Evolutionary conservation across 768 basidiomycete species (phyloP), one percentile per base, ranked within the genome.

Genomic region (Calocybe cyanea): DNA sequence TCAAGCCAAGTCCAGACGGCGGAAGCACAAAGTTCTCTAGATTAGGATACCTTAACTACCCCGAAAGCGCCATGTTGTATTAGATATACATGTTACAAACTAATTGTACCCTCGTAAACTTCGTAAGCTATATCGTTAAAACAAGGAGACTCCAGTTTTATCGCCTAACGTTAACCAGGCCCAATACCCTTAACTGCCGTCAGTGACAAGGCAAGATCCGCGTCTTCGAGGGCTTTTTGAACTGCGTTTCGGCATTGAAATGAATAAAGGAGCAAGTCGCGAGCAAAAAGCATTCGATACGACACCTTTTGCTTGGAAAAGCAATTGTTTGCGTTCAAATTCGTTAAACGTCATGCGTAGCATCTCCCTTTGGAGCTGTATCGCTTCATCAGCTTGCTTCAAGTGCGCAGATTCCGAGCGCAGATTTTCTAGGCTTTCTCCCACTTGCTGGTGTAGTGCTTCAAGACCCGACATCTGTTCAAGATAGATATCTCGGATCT

Each of bases 391-490:
- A 40, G 73, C 64, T 17, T 65, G 66, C 34, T 67, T 62, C 8
- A 77, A 59, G 45, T 72, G 68, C 43, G 70, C 69, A 24, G 70
- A 68, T 57, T 77, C 75, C 13, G 63, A 60, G 25, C 67, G 70
- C 21, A 77, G 59, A 25, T 69, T 62, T 18, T 69, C 66, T 30
- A 77, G 50, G 21, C 69, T 68, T 56, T 72, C 64, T 41, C 63
- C 61, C 34, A 86, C 79, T 43, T 79, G 77, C 23, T 70, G 62
- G 40, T 82, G 81, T 19, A 86, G 65, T 23, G 58, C 67, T 48
- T 76, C 77, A 46, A 87, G 71, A 19, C 77, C 77, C 34, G 71
- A 64, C 50, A 87, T 75, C 60, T 87, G 81, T 48, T 81, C 79
- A 37, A 77, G 61, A 57, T 85, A 86, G 28, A 69, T 73, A 47